Evolutionary conservation across 2,329 filamentous ascomycete genomes (phyloP).

Genomic region (Colletotrichum spinosum): DNA sequence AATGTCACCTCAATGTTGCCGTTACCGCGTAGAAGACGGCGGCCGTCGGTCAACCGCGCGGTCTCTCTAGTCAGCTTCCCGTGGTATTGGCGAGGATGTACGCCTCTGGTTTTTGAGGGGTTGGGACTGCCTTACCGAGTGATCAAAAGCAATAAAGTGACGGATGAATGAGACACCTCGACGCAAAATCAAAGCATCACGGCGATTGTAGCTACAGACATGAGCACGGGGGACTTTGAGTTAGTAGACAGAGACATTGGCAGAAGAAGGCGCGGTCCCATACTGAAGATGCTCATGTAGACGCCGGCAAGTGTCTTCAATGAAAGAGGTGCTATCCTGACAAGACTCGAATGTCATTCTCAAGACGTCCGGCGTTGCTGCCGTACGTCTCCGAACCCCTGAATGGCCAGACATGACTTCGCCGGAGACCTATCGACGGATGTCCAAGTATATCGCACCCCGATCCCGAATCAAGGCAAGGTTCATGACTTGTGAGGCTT

Average conservation of each 20-base stretch:
- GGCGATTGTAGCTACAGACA: neutral
- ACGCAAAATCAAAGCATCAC: neutral
- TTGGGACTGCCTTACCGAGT: neutral
- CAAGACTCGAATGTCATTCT: neutral
- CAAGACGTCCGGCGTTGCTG: constrained; percentile 1
- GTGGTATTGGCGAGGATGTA: constrained; percentile 2
- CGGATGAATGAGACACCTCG: neutral
- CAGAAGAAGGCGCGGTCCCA: neutral
- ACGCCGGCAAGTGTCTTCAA: neutral
- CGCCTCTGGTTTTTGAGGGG: neutral
- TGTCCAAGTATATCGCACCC: constrained; percentile 1
- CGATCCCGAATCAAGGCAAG: neutral
- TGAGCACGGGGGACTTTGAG: neutral
- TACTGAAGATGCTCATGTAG: neutral
- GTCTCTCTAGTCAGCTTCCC: constrained; percentile 2
- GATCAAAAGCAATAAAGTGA: neutral
- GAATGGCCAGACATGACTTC: neutral
- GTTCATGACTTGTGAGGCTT: constrained; percentile 3
- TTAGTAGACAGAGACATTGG: neutral
- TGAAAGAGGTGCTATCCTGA: constrained; percentile 5
- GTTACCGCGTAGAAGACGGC: neutral
- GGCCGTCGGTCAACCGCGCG: neutral
- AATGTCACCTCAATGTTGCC: neutral
- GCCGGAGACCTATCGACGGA: constrained; percentile 2
- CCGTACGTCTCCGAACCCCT: neutral